A percentile compares a stretch with the other conserved stretches of the same genome.
These are phyloP conservation scores for Diutina scorzettiae DNA, from an alignment of 1,139 yeast genomes.

Conservation along the genomic window DNA sequence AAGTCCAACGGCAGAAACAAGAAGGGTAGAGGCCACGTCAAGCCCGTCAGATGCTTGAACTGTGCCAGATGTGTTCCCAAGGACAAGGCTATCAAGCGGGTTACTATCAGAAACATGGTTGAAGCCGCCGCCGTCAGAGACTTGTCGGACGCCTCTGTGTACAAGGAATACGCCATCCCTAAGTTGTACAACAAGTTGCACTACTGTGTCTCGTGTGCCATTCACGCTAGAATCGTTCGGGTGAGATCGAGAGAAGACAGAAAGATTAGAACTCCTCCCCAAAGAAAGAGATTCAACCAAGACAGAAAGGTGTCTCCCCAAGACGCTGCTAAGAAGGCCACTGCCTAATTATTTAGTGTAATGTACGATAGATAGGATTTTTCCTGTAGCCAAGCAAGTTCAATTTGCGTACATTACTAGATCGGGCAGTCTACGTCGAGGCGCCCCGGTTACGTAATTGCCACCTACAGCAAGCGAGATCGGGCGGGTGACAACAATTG, in stretches of 20 bases:
- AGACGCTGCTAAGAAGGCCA: constrained; percentile 94
- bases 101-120: constrained; percentile 99
- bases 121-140: constrained; percentile 99
- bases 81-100: constrained; percentile 99
- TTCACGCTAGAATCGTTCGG: constrained; percentile 99
- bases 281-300: constrained; percentile 96
- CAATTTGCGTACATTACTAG: too few relatives aligned
- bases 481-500: too few relatives aligned
- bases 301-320: constrained; percentile 95
- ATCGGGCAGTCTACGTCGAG: too few relatives aligned
- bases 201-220: constrained; percentile 99
- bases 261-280: constrained; percentile 98
- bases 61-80: constrained; percentile 99
- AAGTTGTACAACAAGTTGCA: constrained; percentile 99
- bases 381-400: too few relatives aligned
- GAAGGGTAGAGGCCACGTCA: constrained; percentile 99
- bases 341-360: constrained; percentile 6
- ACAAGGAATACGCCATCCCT: constrained; percentile 98
- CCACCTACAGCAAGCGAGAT: too few relatives aligned
- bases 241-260: constrained; percentile 99
- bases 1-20: constrained; percentile 99
- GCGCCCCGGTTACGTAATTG: too few relatives aligned
- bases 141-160: constrained; percentile 98
- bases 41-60: constrained; percentile 99
- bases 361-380: constrained; percentile 5